Evolutionary conservation across 371 early-diverging fungal species (phyloP).

Genomic region (Actinomortierella wolfii): DNA sequence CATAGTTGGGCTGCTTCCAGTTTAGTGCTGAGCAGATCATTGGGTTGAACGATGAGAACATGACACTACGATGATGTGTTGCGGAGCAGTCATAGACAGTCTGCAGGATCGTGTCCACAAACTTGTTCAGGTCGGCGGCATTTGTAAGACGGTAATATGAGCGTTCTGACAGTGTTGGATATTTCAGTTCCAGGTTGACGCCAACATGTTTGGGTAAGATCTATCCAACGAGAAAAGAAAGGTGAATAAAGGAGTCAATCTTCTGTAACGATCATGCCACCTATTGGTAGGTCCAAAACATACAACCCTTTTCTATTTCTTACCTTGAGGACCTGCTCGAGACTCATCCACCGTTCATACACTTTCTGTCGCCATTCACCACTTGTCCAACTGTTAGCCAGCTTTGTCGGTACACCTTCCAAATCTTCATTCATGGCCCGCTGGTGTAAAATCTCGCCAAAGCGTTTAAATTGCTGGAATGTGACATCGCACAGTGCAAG

Average conservation of each 20-base stretch:
- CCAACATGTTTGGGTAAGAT: constrained; percentile 75
- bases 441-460: constrained; percentile 42
- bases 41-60: constrained; percentile 91
- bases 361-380: constrained; percentile 41
- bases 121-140: constrained; percentile 72
- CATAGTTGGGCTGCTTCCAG: constrained; percentile 98
- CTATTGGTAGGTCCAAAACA: no score
- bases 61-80: constrained; percentile 57
- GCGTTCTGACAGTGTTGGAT: constrained; percentile 72
- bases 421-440: constrained; percentile 10
- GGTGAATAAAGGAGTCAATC: neutral
- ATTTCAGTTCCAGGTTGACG: constrained; percentile 84
- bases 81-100: constrained; percentile 72
- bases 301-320: no score
- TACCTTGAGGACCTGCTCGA: constrained; percentile 82
- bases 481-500: constrained; percentile 66
- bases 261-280: no score
- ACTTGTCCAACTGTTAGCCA: constrained; percentile 17
- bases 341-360: constrained; percentile 63
- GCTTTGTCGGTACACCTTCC: constrained; percentile 13
- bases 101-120: constrained; percentile 85
- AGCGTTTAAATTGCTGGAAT: constrained; percentile 56
- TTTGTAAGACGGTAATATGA: constrained; percentile 55
- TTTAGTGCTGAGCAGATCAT: constrained; percentile 89
- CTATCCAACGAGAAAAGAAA: constrained; percentile 40